Base-by-base conservation (phyloP, 2,329 filamentous ascomycete species). In the Xylaria sp. region DNA sequence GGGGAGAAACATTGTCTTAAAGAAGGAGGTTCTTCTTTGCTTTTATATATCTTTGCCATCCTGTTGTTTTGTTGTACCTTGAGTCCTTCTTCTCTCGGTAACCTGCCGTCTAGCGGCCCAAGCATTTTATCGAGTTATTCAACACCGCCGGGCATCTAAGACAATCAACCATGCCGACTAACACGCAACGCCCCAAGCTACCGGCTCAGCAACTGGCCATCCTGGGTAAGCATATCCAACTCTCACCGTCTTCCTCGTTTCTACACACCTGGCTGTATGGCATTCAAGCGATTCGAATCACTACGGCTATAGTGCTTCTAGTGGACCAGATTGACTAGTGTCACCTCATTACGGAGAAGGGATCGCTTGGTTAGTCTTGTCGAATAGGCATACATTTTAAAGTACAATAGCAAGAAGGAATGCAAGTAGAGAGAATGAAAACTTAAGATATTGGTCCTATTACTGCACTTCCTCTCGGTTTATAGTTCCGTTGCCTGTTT, bases 121-220 rank as follows among this genome's bases (percentile, higher is more conserved):
- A 21, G 19, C 9, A 45, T 23, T 38, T 50, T 9, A 43, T 17
- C 19, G 17, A n/a, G n/a, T 19, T 31, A 25, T 43, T 14, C 25
- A n/a, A n/a, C n/a, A n/a, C n/a, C n/a, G n/a, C 5, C 15, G 19
- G 61, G 43, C 51, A 53, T 57, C 11, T 8, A 14, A 50, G n/a
- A 47, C 54, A 57, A n/a, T n/a, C n/a, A n/a, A n/a, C 57, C 57
- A 70, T 70, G 68, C 57, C 66, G 11, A 56, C 66, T 15, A 72
- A 64, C 55, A 5, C 40, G 4, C 46, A 67, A 21, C 70, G 75
- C 66, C 84, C 87, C 25, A 91, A 88, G 80, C 83, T 95, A 82
- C 92, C 92, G 0, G 82, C 86, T 43, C 86, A 88, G 83, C 92
- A 96, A 79, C 82, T 96, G 72, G 80, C 87, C 45, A 93, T 96